A percentile compares a stretch with the other conserved stretches of the same genome.
phyloP scores from a whole-genome alignment of 768 basidiomycete species.

The Leccinellum luteum region DNA sequence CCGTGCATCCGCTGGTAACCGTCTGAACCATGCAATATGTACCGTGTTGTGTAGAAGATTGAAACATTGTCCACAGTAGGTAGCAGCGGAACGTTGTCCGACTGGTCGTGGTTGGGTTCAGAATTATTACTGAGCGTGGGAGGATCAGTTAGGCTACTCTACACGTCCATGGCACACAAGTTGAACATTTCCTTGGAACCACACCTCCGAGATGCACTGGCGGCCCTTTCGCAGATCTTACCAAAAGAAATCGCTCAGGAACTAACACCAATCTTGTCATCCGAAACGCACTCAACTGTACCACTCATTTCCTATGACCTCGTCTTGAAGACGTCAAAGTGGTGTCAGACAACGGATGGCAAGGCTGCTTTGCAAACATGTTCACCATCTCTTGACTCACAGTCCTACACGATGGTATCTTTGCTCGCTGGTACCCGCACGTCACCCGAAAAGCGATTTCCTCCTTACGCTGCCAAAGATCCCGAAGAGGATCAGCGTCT shows the following conservation, averaged over 20 bases:
- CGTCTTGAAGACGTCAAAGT: constrained; percentile 59
- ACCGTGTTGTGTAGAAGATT: background rate
- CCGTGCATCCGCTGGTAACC: background rate
- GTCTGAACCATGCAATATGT: background rate
- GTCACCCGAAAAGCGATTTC: constrained; percentile 75
- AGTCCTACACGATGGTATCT: constrained; percentile 65
- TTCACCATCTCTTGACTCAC: constrained; percentile 46
- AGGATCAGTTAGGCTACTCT: background rate
- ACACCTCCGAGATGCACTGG: constrained; percentile 54
- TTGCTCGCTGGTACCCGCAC: constrained; percentile 75
- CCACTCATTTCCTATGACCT: constrained; percentile 61
- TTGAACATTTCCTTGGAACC: constrained; percentile 67
- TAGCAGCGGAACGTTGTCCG: too few species aligned
- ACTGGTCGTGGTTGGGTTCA: too few species aligned
- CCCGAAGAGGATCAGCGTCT: constrained; percentile 47
- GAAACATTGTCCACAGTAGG: background rate
- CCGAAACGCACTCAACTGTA: constrained; percentile 10
- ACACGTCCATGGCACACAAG: constrained; percentile 11
- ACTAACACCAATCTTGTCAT: constrained; percentile 39
- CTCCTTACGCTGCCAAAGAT: constrained; percentile 44
- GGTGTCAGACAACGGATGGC: constrained; percentile 60
- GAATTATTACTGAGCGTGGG: background rate
- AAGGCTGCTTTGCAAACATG: constrained; percentile 35
- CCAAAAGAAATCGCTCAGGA: constrained; percentile 44
- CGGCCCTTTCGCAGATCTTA: constrained; percentile 42